A percentile compares a stretch with the other conserved stretches of the same genome.
These are phyloP conservation scores for Cystofilobasidium ferigula DNA, from an alignment of 768 basidiomycete genomes.

Conservation along the genomic window DNA sequence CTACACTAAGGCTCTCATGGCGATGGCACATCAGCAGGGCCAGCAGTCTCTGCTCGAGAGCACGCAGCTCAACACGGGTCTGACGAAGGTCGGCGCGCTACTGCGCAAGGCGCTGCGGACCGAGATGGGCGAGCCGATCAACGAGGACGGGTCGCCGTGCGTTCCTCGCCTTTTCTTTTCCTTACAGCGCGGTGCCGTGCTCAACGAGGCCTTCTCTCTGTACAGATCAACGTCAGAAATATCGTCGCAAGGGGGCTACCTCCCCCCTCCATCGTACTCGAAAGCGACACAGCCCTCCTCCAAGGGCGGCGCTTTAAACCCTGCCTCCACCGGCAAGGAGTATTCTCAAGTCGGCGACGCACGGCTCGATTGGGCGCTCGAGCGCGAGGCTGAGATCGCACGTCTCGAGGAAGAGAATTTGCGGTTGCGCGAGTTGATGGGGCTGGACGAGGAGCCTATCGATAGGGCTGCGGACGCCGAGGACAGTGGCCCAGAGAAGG, in stretches of 20 bases:
- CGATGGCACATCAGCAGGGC: conserved; percentile 21
- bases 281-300: background rate
- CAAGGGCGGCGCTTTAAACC: background rate
- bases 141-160: background rate
- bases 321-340: background rate
- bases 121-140: conserved; percentile 17
- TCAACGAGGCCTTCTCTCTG: too few species aligned
- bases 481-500: too few species aligned
- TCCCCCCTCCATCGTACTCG: conserved; percentile 12
- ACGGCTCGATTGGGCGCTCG: conserved; percentile 66
- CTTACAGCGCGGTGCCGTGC: background rate
- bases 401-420: conserved; percentile 75
- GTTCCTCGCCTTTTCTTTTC: background rate
- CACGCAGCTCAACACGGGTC: conserved; percentile 7
- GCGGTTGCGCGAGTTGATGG: conserved; percentile 59
- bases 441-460: conserved; percentile 44
- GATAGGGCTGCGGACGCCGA: too few species aligned
- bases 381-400: conserved; percentile 75
- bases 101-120: conserved; percentile 18
- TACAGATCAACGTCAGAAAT: conserved; percentile 5
- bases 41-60: conserved; percentile 15
- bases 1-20: conserved; percentile 19
- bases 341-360: conserved; percentile 1
- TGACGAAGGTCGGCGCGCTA: conserved; percentile 9
- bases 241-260: conserved; percentile 14